These are phyloP conservation scores for Sapria himalayana DNA, from an alignment of 345 rosid species.

Conservation along the genomic window DNA sequence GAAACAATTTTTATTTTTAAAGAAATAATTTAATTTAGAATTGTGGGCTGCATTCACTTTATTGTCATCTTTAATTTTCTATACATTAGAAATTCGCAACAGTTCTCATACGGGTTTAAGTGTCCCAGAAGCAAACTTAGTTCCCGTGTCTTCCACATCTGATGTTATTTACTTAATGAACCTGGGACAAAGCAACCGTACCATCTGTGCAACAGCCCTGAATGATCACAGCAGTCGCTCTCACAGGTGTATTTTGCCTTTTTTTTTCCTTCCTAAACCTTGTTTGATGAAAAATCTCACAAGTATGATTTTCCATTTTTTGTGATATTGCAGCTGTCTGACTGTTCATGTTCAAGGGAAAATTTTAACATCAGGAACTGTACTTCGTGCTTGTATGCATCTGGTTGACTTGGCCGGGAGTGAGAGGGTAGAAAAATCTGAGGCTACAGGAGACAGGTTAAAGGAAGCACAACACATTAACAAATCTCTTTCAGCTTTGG, in stretches of 20 bases:
- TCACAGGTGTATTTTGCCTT: conserved; percentile 50
- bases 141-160: conserved; percentile 61
- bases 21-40: no score
- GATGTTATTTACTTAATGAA: conserved; percentile 87
- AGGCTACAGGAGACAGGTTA: conserved; percentile 77
- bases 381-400: conserved; percentile 87
- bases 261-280: conserved; percentile 5
- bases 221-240: conserved; percentile 98
- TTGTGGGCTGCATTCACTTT: not conserved
- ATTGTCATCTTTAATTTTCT: conserved; percentile 26
- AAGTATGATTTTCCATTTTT: conserved; percentile 2
- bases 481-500: conserved; percentile 84
- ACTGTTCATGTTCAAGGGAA: conserved; percentile 93
- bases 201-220: conserved; percentile 81
- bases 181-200: conserved; percentile 78
- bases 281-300: not conserved
- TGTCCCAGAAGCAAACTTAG: conserved; percentile 81
- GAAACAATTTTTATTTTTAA: no score
- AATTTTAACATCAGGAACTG: conserved; percentile 60
- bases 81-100: conserved; percentile 79
- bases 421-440: conserved; percentile 87
- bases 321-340: conserved; percentile 52
- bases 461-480: conserved; percentile 95
- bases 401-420: conserved; percentile 97
- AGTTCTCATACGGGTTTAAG: conserved; percentile 82